These are phyloP conservation scores for Candida dubliniensis DNA, from an alignment of 1,139 yeast genomes.

Conservation along the genomic window DNA sequence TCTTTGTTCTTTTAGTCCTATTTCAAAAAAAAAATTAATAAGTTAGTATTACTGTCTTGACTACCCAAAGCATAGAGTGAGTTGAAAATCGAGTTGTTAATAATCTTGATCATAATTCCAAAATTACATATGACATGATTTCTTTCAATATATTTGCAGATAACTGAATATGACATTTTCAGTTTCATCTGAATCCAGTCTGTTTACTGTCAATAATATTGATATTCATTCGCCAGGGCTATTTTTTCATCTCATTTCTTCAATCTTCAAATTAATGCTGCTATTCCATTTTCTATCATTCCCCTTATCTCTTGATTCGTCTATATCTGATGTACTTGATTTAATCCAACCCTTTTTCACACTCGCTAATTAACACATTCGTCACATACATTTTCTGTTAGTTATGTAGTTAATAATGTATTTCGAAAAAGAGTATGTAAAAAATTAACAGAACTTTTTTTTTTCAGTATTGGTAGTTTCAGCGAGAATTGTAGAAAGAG, in stretches of 20 bases:
- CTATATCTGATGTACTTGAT: neutral
- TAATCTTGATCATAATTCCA: no score
- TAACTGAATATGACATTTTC: no score
- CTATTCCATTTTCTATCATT: neutral
- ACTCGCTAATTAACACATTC: neutral
- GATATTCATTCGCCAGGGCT: no score
- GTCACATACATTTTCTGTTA: neutral
- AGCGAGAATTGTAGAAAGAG: neutral
- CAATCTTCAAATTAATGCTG: no score
- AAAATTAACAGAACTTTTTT: neutral
- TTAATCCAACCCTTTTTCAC: neutral
- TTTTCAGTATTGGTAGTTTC: neutral
- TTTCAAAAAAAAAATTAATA: conserved; percentile 7
- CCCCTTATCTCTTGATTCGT: neutral
- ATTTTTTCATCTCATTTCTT: no score
- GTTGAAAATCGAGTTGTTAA: no score
- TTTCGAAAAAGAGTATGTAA: neutral
- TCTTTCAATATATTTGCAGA: no score
- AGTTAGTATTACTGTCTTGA: conserved; percentile 37
- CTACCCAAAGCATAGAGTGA: no score
- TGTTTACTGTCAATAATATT: no score
- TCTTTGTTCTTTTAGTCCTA: conserved; percentile 99
- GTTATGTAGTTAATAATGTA: neutral
- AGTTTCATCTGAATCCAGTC: no score
- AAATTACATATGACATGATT: no score